A percentile compares a stretch with the other conserved stretches of the same genome.
Evolutionary conservation across 1,284 basidiomycete genomes (phyloP).

Genomic region (Tilletia setariae): DNA sequence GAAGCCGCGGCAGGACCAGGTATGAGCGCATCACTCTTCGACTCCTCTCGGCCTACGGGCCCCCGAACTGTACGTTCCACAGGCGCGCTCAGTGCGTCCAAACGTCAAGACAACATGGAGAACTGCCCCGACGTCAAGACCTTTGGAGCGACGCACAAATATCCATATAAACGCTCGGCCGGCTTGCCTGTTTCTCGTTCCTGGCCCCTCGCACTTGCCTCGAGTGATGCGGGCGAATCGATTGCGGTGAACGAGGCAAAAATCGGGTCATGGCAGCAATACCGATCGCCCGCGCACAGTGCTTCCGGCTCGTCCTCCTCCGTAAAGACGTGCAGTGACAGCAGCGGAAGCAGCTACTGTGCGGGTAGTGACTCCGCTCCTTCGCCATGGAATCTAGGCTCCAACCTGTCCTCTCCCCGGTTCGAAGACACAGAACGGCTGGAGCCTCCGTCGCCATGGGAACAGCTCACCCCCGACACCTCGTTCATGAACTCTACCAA

Average conservation of each 20-base stretch:
- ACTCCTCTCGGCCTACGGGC: not conserved
- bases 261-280: not conserved
- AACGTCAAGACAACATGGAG: not conserved
- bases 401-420: not conserved
- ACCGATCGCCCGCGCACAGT: not conserved
- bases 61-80: not conserved
- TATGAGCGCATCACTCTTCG: no score
- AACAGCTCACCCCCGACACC: not conserved
- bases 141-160: not conserved
- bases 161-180: not conserved
- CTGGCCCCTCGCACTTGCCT: not conserved
- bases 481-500: no score
- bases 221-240: not conserved
- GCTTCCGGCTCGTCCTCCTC: not conserved
- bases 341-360: not conserved
- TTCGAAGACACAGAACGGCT: not conserved
- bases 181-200: not conserved
- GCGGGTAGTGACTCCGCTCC: not conserved
- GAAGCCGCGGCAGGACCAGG: no score
- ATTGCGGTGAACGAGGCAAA: not conserved
- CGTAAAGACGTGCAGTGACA: not conserved
- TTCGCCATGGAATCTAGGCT: not conserved
- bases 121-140: not conserved
- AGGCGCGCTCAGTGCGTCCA: not conserved
- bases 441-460: constrained; percentile 4